phyloP scores from a whole-genome alignment of 2,329 filamentous ascomycete genomes.

The Cytospora leucostoma region DNA sequence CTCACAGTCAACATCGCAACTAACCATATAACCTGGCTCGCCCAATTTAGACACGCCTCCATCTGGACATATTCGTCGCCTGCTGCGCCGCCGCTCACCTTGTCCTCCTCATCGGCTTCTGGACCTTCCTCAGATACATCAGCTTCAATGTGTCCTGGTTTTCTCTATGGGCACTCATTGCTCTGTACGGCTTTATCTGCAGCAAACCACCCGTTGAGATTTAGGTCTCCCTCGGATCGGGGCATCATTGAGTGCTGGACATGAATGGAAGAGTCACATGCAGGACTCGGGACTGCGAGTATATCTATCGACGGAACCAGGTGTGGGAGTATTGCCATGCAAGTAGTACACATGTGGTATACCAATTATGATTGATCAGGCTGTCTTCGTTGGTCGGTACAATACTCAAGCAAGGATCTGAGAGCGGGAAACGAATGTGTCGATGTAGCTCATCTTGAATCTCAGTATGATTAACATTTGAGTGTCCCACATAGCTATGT shows the following conservation, averaged over 20 bases:
- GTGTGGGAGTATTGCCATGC: too few relatives aligned
- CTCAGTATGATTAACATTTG: too few relatives aligned
- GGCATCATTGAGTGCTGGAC: neutral
- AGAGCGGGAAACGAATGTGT: too few relatives aligned
- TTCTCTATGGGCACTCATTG: conserved; percentile 13
- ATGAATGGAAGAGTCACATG: too few relatives aligned
- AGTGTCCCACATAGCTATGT: too few relatives aligned
- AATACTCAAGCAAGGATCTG: too few relatives aligned
- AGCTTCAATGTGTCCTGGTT: conserved; percentile 14
- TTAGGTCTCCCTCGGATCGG: neutral
- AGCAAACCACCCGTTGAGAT: neutral
- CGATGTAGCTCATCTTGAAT: too few relatives aligned
- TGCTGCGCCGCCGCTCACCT: conserved; percentile 3
- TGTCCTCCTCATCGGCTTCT: conserved; percentile 2
- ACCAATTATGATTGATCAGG: too few relatives aligned
- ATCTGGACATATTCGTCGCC: conserved; percentile 15
- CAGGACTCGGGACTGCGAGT: too few relatives aligned
- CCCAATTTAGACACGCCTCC: conserved; percentile 11
- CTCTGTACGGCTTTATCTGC: conserved; percentile 15
- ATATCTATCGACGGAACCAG: too few relatives aligned
- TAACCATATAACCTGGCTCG: neutral
- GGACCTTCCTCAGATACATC: conserved; percentile 1
- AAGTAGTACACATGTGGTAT: too few relatives aligned
- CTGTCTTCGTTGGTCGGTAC: too few relatives aligned
- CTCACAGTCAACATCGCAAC: neutral